These are phyloP conservation scores for Entomortierella beljakovae DNA, from an alignment of 192 early-diverging fungal genomes.

Conservation along the genomic window DNA sequence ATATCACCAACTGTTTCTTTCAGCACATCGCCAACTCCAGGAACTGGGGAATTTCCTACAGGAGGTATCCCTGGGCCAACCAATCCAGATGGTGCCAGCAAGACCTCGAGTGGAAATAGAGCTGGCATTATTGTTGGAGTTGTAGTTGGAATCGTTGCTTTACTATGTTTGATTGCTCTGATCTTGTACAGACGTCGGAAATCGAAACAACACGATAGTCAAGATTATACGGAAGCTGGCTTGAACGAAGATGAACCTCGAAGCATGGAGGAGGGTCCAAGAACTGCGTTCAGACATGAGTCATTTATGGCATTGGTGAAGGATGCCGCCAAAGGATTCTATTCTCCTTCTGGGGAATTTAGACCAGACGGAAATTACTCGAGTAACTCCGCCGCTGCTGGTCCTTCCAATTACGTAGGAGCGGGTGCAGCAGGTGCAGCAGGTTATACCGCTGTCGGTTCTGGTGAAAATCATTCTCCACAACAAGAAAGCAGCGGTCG, in stretches of 20 bases:
- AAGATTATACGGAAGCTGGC: not conserved
- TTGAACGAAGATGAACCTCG: not conserved
- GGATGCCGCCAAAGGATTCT: constrained; percentile 50
- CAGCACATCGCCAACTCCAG: not conserved
- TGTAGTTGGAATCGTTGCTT: constrained; percentile 20
- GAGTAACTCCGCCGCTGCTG: too few relatives aligned
- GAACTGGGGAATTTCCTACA: not conserved
- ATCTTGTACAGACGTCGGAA: constrained; percentile 15
- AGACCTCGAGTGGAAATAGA: constrained; percentile 9
- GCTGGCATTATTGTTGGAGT: constrained; percentile 22
- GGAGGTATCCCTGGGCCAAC: not conserved
- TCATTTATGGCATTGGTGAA: constrained; percentile 50
- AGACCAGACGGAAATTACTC: too few relatives aligned
- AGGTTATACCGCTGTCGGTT: not conserved
- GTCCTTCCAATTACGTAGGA: not conserved
- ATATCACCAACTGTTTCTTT: not conserved
- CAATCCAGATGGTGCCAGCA: not conserved
- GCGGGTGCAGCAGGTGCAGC: not conserved
- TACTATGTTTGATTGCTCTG: constrained; percentile 19
- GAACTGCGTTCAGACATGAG: constrained; percentile 46
- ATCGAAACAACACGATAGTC: not conserved
- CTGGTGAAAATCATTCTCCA: not conserved
- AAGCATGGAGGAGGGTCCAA: constrained; percentile 23
- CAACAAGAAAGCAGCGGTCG: not conserved
- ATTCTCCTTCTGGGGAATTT: too few relatives aligned